phyloP scores from a whole-genome alignment of 148 eudicot species.

The Nyssa sinensis region DNA sequence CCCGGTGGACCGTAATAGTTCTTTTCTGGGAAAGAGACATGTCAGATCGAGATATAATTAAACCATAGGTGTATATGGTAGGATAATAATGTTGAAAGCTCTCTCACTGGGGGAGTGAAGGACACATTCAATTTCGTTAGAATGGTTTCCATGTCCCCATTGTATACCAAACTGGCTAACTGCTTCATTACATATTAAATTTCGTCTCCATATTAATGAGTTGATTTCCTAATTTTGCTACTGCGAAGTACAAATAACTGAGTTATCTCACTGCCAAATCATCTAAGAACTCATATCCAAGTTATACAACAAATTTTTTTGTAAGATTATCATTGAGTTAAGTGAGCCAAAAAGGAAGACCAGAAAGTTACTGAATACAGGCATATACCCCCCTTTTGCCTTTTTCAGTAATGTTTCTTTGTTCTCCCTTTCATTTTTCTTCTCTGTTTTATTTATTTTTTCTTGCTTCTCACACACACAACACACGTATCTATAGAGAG shows the following conservation, averaged over 20 bases:
- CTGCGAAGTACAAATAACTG: background rate
- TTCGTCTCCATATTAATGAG: background rate
- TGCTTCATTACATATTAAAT: background rate
- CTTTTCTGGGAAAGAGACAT: conserved; percentile 12
- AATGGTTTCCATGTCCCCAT: background rate
- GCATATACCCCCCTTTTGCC: background rate
- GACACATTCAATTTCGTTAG: background rate
- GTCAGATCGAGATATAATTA: conserved; percentile 15
- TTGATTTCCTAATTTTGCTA: background rate
- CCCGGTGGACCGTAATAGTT: background rate
- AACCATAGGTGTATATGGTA: background rate
- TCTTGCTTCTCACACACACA: too few species aligned
- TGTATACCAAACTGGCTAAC: background rate
- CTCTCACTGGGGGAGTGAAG: background rate
- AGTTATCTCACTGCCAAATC: background rate
- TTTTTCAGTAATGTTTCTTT: background rate
- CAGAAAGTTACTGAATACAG: background rate
- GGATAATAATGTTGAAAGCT: background rate
- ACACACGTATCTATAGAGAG: too few species aligned
- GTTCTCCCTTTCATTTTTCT: background rate
- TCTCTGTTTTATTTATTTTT: too few species aligned
- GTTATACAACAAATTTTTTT: background rate
- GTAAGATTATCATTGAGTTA: background rate
- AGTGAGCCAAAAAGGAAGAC: background rate
- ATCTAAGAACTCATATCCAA: background rate